Conservation (phyloP, 164 flowering plant species). For the Kingdonia uniflora region DNA sequence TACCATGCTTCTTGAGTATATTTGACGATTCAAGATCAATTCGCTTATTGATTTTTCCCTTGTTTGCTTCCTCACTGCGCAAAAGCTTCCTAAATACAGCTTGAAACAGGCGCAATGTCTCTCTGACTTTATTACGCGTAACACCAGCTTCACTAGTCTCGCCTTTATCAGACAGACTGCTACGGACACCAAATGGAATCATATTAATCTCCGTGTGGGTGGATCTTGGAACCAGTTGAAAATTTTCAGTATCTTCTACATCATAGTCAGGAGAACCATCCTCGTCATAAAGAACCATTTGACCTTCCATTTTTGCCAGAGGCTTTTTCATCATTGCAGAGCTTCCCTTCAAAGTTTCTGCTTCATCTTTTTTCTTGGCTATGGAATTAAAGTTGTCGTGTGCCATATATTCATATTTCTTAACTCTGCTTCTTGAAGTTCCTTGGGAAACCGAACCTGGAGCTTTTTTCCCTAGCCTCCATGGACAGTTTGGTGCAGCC, state of each 20-base stretch:
- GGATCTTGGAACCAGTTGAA: slow-evolving; percentile 8
- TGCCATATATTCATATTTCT: slow-evolving; percentile 2
- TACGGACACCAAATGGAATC: slow-evolving; percentile 14
- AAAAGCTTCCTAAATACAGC: too few relatives aligned
- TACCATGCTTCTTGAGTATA: too few relatives aligned
- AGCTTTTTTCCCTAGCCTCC: slow-evolving; percentile 29
- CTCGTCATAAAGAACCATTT: slow-evolving; percentile 10
- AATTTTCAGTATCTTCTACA: slow-evolving; percentile 11
- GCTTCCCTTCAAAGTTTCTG: slow-evolving; percentile 5
- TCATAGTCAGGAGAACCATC: slow-evolving; percentile 10
- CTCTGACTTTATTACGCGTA: too few relatives aligned
- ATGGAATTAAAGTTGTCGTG: neutral
- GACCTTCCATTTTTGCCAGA: neutral
- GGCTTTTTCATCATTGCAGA: slow-evolving; percentile 8
- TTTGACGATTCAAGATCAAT: too few relatives aligned
- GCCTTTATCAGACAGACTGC: too few relatives aligned
- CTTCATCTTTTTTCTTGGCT: slow-evolving; percentile 2
- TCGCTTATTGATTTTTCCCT: too few relatives aligned
- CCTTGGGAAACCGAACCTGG: neutral
- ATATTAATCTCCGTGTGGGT: slow-evolving; percentile 15
- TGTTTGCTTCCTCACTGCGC: too few relatives aligned
- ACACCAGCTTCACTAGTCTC: too few relatives aligned
- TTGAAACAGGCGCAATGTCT: too few relatives aligned
- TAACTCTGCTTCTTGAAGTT: slow-evolving; percentile 16
- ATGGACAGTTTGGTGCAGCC: slow-evolving; percentile 43